Evolutionary conservation across 1,139 yeast species (phyloP).

Genomic region (Sugiyamaella neomexicana): DNA sequence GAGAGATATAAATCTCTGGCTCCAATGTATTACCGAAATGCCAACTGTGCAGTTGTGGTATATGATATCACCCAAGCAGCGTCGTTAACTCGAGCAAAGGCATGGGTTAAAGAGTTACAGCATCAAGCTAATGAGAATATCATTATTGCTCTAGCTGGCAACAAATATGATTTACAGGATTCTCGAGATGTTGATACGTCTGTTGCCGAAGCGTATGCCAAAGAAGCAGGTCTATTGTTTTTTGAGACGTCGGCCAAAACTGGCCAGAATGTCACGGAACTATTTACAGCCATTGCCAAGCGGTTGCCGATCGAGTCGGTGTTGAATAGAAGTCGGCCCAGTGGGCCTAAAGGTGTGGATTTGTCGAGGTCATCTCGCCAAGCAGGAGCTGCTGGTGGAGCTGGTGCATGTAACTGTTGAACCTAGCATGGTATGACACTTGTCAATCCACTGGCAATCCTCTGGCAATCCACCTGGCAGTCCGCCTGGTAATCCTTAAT

Average conservation of each 20-base stretch:
- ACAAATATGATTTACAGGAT: conserved; percentile 65
- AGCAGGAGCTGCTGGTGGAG: conserved; percentile 27
- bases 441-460: no score
- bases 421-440: no score
- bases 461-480: no score
- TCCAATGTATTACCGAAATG: conserved; percentile 88
- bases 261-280: conserved; percentile 75
- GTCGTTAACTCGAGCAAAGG: conserved; percentile 84
- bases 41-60: conserved; percentile 86
- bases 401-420: conserved; percentile 40
- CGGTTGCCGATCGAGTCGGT: conserved; percentile 42
- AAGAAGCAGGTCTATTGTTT: conserved; percentile 75
- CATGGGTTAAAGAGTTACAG: conserved; percentile 94
- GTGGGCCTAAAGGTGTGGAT: conserved; percentile 40
- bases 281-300: conserved; percentile 76
- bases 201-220: conserved; percentile 59
- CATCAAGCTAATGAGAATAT: conserved; percentile 84
- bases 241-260: conserved; percentile 95
- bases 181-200: conserved; percentile 55
- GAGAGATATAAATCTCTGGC: conserved; percentile 87
- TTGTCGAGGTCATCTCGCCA: conserved; percentile 30
- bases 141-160: conserved; percentile 82
- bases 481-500: conserved; percentile 18
- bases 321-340: conserved; percentile 31
- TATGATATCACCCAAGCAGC: conserved; percentile 63